A percentile compares a stretch with the other conserved stretches of the same genome.
Conservation (phyloP, 202 grass and related monocot species). For the Miscanthus sacchariflorus region DNA sequence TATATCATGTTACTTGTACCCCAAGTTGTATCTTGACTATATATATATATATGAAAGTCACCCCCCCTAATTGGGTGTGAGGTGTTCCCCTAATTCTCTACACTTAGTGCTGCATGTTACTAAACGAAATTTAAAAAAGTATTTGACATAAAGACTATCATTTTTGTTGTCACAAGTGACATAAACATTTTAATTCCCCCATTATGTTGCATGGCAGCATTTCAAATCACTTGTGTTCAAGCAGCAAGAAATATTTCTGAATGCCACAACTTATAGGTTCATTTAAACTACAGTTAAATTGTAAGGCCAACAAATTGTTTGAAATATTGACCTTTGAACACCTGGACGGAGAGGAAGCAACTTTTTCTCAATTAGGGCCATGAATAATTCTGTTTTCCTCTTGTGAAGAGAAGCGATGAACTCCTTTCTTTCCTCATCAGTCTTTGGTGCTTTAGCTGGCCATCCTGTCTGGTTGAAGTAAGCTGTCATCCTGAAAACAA, state of each 20-base stretch:
- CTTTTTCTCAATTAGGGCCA: conserved; percentile 94
- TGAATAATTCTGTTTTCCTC: conserved; percentile 95
- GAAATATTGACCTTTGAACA: conserved; percentile 81
- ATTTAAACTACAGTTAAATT: conserved; percentile 46
- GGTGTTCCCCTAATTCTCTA: too few species aligned
- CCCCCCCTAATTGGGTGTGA: too few species aligned
- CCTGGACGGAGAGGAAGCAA: conserved; percentile 94
- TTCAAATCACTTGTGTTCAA: conserved; percentile 14
- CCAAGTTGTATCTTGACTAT: too few species aligned
- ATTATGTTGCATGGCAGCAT: neutral
- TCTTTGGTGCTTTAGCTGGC: conserved; percentile 79
- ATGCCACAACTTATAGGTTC: neutral
- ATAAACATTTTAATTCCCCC: conserved; percentile 1
- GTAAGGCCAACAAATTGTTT: conserved; percentile 35
- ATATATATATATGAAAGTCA: too few species aligned
- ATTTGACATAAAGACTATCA: neutral
- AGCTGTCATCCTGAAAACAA: conserved; percentile 80
- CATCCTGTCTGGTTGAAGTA: conserved; percentile 93
- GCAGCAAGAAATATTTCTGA: neutral
- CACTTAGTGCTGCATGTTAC: neutral
- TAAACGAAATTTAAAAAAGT: neutral
- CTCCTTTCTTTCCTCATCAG: conserved; percentile 79
- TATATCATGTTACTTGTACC: too few species aligned
- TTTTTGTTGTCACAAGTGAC: neutral
- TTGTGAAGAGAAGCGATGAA: conserved; percentile 96